Evolutionary conservation across 768 basidiomycete genomes (phyloP), one percentile per base, ranked within the genome.

Genomic region (Lanmaoa pseudosensibilis): DNA sequence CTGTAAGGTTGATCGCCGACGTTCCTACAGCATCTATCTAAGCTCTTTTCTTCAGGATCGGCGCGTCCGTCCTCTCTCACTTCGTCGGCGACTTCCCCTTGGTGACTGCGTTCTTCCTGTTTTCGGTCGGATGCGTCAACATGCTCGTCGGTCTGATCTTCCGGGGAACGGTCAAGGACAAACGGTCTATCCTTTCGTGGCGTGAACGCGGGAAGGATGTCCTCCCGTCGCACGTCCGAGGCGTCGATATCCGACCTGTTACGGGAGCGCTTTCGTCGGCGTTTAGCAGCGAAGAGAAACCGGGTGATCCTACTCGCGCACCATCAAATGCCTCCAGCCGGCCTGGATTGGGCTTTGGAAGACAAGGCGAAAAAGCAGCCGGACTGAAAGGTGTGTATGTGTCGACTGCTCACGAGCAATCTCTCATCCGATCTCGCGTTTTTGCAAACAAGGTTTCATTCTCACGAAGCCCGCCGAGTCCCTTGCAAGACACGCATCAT

Each of bases 101-200:
- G 62, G 92, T 94, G 58, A 81, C 92, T 2, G 90, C 88, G 30
- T 93, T 91, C 79, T 82, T 94, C 75, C 77, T 93, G 61, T 94
- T 94, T 72, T 81, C 88, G 56, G 65, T 94, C 50, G 92, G 90
- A 5, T 92, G 89, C 70, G 70, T 89, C 66, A 92, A 95, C 78
- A 87, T 94, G 60, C 70, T 92, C 46, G 80, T 88, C 63, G 90
- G 90, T 33, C 83, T 93, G 69, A 79, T 91, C 71, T 92, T 89
- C 83, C 85, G 87, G 59, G 82, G 85, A 61, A 70, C 69, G 1
- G 85, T 81, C 59, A 91, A 88, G 71, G 62, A 74, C 60, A 83
- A 81, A 63, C 86, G 90, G 45, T 85, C 84, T 19, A 76, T 92
- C 66, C 81, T 80, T 23, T 75, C 81, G 23, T 90, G 87, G 89